Conservation (phyloP, 352 stramenopile genomes). For the Globisporangium spinosum region DNA sequence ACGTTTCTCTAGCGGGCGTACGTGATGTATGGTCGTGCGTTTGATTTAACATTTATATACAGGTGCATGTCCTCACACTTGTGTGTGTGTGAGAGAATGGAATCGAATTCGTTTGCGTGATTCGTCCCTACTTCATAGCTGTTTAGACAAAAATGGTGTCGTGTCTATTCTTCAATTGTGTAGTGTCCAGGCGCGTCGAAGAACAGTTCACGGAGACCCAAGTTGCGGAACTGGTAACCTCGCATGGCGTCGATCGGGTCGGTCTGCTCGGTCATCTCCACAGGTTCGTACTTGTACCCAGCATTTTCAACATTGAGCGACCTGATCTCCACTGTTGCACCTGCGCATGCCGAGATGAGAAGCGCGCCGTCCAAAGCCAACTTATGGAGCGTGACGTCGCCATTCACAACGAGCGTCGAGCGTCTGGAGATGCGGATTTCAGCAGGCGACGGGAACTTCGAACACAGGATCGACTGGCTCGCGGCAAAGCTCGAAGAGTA, state of each 20-base stretch:
- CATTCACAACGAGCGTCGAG: slow-evolving; percentile 57
- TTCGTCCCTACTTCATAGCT: background rate
- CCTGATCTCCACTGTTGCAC: slow-evolving; percentile 40
- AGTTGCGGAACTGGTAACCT: slow-evolving; percentile 43
- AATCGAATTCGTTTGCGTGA: background rate
- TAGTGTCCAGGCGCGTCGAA: slow-evolving; percentile 50
- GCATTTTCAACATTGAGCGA: slow-evolving; percentile 42
- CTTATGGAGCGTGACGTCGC: slow-evolving; percentile 38
- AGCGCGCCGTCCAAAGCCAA: slow-evolving; percentile 51
- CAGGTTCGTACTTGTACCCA: slow-evolving; percentile 40
- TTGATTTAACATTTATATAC: slow-evolving; percentile 11
- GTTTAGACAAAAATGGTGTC: background rate
- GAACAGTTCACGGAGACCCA: slow-evolving; percentile 36
- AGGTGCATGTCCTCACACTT: slow-evolving; percentile 2
- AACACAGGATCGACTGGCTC: slow-evolving; percentile 26
- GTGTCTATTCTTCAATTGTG: slow-evolving; percentile 35
- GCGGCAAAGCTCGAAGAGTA: slow-evolving; percentile 37
- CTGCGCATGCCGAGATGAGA: slow-evolving; percentile 36
- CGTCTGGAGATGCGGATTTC: slow-evolving; percentile 35
- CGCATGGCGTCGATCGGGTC: slow-evolving; percentile 52
- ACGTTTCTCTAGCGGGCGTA: background rate
- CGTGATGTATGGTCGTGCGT: slow-evolving; percentile 8
- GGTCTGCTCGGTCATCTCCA: slow-evolving; percentile 11
- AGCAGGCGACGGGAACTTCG: slow-evolving; percentile 30
- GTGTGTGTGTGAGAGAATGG: background rate